A percentile compares a stretch with the other conserved stretches of the same genome.
phyloP scores from a whole-genome alignment of 805 yeast species.

The Ogataea nonfermentans region DNA sequence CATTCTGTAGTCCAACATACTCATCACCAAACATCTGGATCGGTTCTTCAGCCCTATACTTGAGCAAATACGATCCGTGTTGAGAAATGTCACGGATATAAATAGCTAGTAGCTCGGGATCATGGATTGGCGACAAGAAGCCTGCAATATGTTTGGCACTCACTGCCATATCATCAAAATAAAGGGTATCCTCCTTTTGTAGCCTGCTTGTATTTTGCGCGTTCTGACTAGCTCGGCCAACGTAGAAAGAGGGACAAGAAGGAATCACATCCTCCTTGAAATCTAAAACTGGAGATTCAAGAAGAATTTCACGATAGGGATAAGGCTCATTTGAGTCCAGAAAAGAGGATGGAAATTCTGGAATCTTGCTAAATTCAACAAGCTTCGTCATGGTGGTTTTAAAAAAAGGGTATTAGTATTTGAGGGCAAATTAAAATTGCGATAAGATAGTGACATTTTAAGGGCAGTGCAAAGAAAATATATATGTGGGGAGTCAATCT shows the following conservation, averaged over 20 bases:
- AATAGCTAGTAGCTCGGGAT: constrained; percentile 1
- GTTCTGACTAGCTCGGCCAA: constrained; percentile 28
- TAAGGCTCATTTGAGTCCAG: constrained; percentile 3
- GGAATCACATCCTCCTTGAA: constrained; percentile 1
- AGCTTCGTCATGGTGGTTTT: background rate
- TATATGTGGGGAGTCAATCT: background rate
- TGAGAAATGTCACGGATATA: constrained; percentile 19
- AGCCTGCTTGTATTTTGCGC: constrained; percentile 8
- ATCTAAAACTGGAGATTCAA: background rate
- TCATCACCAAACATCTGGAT: background rate
- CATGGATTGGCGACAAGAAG: constrained; percentile 5
- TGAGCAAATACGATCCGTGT: constrained; percentile 20
- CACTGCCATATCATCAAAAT: constrained; percentile 23
- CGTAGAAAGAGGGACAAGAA: constrained; percentile 9
- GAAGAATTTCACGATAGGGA: constrained; percentile 11
- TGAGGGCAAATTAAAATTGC: constrained; percentile 9
- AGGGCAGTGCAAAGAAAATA: constrained; percentile 8
- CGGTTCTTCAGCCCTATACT: background rate
- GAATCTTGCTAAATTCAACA: background rate
- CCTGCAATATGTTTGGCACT: constrained; percentile 27
- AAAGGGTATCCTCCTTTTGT: constrained; percentile 14
- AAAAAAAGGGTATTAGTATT: constrained; percentile 1
- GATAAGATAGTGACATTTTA: constrained; percentile 2
- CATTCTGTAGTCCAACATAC: constrained; percentile 9
- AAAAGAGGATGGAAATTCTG: background rate